Conservation (phyloP, 164 flowering plant species). For the Echeveria elegans region DNA sequence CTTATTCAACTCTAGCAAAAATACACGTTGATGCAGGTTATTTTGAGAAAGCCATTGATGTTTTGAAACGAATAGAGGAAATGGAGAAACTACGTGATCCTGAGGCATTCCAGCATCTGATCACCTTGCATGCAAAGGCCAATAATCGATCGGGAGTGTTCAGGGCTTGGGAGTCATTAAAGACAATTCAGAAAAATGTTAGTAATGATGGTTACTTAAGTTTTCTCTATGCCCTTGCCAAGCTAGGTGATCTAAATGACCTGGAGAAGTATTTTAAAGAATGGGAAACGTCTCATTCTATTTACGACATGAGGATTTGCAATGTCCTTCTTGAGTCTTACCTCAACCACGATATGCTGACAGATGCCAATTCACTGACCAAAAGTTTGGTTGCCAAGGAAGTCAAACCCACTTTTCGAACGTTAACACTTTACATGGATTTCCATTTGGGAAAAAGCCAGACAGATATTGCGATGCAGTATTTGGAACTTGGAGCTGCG, state of each 20-base stretch:
- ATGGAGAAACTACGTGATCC: slow-evolving; percentile 12
- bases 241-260: slow-evolving; percentile 22
- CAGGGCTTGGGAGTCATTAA: slow-evolving; percentile 28
- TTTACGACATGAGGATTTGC: slow-evolving; percentile 26
- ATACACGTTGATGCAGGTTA: slow-evolving; percentile 23
- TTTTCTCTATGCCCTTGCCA: slow-evolving; percentile 26
- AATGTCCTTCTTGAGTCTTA: slow-evolving; percentile 25
- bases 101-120: slow-evolving; percentile 17
- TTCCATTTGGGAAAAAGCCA: slow-evolving; percentile 20
- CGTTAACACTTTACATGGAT: slow-evolving; percentile 18
- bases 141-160: slow-evolving; percentile 20
- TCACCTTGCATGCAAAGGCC: slow-evolving; percentile 22
- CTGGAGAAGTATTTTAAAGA: slow-evolving; percentile 26
- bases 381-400: slow-evolving; percentile 15
- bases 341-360: slow-evolving; percentile 23
- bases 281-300: slow-evolving; percentile 26
- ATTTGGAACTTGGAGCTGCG: slow-evolving; percentile 19
- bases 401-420: slow-evolving; percentile 13
- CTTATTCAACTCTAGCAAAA: slow-evolving; percentile 23
- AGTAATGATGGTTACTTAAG: slow-evolving; percentile 25
- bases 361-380: slow-evolving; percentile 20
- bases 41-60: slow-evolving; percentile 20
- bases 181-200: slow-evolving; percentile 15
- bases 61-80: slow-evolving; percentile 26
- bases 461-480: slow-evolving; percentile 23